phyloP scores from a whole-genome alignment of 495 filamentous ascomycete genomes.

The Pseudomonodictys pantanalensis region DNA sequence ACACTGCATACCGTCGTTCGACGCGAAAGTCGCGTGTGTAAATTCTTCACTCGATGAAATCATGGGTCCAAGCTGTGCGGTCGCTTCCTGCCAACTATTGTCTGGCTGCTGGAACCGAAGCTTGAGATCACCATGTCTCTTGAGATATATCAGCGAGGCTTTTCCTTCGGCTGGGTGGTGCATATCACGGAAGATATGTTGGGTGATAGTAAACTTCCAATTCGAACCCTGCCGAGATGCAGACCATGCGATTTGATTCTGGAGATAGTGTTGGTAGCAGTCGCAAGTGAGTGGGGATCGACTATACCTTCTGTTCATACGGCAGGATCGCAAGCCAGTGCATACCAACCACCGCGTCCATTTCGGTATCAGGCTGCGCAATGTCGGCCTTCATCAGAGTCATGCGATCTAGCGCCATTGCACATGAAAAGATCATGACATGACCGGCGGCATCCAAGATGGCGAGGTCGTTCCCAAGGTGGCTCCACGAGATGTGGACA shows the following conservation, averaged over 20 bases:
- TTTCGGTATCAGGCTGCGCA: constrained; percentile 64
- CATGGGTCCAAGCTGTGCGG: constrained; percentile 66
- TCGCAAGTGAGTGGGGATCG: background rate
- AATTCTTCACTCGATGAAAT: constrained; percentile 65
- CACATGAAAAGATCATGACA: constrained; percentile 63
- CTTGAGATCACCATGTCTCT: constrained; percentile 64
- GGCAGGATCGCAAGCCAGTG: constrained; percentile 63
- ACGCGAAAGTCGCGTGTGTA: constrained; percentile 76
- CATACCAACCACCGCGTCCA: constrained; percentile 73
- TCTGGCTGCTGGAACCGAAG: constrained; percentile 69
- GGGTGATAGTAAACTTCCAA: constrained; percentile 52
- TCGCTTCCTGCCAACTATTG: constrained; percentile 62
- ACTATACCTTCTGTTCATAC: constrained; percentile 50
- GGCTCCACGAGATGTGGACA: constrained; percentile 78
- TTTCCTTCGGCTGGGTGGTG: constrained; percentile 64
- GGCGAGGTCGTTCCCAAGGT: constrained; percentile 69
- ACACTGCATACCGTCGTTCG: constrained; percentile 58
- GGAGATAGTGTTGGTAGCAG: constrained; percentile 32
- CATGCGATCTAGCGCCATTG: constrained; percentile 65
- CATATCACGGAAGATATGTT: constrained; percentile 56
- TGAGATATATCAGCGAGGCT: constrained; percentile 67
- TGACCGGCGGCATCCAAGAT: constrained; percentile 72
- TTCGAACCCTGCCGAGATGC: constrained; percentile 30
- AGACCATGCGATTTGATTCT: constrained; percentile 31
- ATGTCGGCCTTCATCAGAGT: constrained; percentile 53